Conservation (phyloP, 140 eudicot genomes). For the Cichorium intybus region DNA sequence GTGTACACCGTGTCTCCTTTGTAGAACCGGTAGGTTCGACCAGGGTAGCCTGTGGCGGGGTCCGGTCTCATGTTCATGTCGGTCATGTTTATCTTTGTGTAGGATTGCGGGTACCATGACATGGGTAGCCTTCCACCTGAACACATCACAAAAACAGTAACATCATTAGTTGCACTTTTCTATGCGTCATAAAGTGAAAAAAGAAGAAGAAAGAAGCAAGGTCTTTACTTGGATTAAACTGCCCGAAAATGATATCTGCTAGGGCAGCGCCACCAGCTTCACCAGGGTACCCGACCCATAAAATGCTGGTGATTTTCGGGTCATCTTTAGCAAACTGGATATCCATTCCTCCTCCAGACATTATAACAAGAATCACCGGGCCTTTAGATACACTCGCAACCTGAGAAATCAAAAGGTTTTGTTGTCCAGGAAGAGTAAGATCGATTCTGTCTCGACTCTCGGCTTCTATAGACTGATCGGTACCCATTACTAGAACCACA, state of each 20-base stretch:
- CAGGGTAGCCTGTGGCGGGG: conserved; percentile 87
- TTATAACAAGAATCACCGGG: conserved; percentile 86
- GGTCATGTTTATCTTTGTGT: conserved; percentile 71
- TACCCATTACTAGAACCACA: conserved; percentile 70
- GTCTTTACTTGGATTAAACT: conserved; percentile 71
- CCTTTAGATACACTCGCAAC: conserved; percentile 74
- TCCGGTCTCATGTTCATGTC: conserved; percentile 96
- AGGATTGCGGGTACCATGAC: conserved; percentile 47
- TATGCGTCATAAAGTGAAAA: too few species aligned
- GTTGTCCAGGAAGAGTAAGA: conserved; percentile 86
- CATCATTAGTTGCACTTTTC: too few species aligned
- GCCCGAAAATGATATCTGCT: conserved; percentile 80
- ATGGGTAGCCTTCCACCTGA: conserved; percentile 43
- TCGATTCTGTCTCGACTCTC: conserved; percentile 65
- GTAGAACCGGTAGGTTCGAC: conserved; percentile 89
- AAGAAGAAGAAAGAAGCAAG: neutral
- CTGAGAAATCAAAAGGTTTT: conserved; percentile 41
- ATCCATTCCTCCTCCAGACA: conserved; percentile 97
- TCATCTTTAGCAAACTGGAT: conserved; percentile 72
- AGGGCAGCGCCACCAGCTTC: conserved; percentile 95
- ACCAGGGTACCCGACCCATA: conserved; percentile 99
- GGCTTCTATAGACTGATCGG: conserved; percentile 70
- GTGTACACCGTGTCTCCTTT: conserved; percentile 67
- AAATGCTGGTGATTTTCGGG: conserved; percentile 65
- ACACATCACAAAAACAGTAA: neutral